Evolutionary conservation across 2,329 filamentous ascomycete species (phyloP), one percentile per base, ranked within the genome.

Genomic region (Beauveria scarabaeidicola): DNA sequence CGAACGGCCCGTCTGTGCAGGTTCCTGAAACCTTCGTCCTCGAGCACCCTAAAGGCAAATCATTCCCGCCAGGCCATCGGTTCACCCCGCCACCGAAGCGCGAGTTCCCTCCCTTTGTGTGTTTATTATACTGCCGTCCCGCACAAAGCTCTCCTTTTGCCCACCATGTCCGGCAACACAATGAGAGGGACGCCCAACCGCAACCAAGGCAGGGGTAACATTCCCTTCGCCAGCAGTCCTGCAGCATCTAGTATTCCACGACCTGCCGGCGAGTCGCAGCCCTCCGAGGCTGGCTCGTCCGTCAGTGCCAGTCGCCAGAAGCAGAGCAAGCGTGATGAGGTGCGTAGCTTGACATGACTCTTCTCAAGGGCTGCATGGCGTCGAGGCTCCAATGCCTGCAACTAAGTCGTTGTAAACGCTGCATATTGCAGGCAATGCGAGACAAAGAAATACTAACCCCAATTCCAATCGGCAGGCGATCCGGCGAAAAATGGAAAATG

Each of bases 301-400:
- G 83, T 97, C 77, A 97, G 91, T 77, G 90, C 91, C 67, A 97
- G 93, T 75, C 86, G 94, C 70, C 90, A 94, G 75, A 97, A 97
- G 78, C 93, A 97, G 81, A 88, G 87, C 67, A 97, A 97, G 79
- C 87, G 92, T 75, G 94, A 99, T 87, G 94, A 99, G 89, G 94
- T 99, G 80, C 69, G 84, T 78, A 48, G 64, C 23, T 61, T 38
- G 11, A 47, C 9, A n/a, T 36, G 9, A 29, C 11, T 19, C 3
- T 47, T 10, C 21, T 9, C 36, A 5, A 21, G 27, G 29, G 15
- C 21, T 27, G n/a, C 47, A 44, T 47, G 6, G 11, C 10, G 15
- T 19, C 5, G 27, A 27, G 25, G 27, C n/a, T n/a, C n/a, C 56
- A 38, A 52, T 47, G 56, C 32, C 36, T 5, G 27, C 10, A 6